These are phyloP conservation scores for Lodderomyces metapsilosis DNA, from an alignment of 1,139 yeast species.

Conservation along the genomic window DNA sequence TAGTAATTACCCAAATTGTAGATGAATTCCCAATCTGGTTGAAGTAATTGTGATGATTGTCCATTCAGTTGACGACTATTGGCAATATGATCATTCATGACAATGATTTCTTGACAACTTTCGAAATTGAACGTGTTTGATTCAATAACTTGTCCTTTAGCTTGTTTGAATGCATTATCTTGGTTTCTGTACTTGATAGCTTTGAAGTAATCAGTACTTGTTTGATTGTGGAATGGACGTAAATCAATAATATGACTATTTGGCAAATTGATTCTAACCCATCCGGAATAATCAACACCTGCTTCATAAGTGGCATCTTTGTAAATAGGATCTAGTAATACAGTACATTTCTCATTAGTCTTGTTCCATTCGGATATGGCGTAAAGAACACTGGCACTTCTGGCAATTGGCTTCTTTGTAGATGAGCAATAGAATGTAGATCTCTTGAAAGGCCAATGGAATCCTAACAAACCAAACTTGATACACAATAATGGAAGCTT, in stretches of 20 bases:
- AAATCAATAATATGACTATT: conserved; percentile 42
- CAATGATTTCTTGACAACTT: conserved; percentile 29
- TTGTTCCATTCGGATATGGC: conserved; percentile 38
- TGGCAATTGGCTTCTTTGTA: conserved; percentile 39
- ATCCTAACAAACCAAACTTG: conserved; percentile 40
- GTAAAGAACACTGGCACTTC: conserved; percentile 39
- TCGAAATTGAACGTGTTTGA: conserved; percentile 22
- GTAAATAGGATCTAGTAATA: conserved; percentile 40
- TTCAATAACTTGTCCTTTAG: conserved; percentile 33
- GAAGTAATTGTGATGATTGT: conserved; percentile 34
- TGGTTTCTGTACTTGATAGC: conserved; percentile 42
- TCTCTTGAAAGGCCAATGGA: conserved; percentile 49
- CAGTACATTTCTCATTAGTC: conserved; percentile 25
- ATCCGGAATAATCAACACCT: conserved; percentile 39
- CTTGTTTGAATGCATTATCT: conserved; percentile 30
- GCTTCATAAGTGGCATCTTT: conserved; percentile 31
- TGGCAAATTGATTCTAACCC: conserved; percentile 35
- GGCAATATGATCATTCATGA: conserved; percentile 40
- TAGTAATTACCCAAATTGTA: conserved; percentile 25
- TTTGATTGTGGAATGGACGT: conserved; percentile 31
- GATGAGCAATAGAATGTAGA: conserved; percentile 37
- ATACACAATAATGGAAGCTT: conserved; percentile 30
- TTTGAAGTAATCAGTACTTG: conserved; percentile 34
- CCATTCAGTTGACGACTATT: conserved; percentile 33
- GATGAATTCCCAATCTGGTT: conserved; percentile 32